A percentile compares a stretch with the other conserved stretches of the same genome.
These are phyloP conservation scores for Adansonia madagascariensis DNA, from an alignment of 441 rosid species.

Conservation along the genomic window DNA sequence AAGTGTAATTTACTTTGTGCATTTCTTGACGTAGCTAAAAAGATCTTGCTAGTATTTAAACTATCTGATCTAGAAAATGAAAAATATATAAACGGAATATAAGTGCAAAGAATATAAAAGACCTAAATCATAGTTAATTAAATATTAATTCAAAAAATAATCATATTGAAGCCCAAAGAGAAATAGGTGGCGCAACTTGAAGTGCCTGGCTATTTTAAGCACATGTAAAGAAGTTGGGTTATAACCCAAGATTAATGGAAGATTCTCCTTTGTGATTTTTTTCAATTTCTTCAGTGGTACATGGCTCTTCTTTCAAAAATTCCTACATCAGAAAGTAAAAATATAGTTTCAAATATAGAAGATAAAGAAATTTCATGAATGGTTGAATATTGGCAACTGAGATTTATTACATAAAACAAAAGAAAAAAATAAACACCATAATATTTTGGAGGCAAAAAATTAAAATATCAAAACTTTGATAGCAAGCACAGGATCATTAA, in stretches of 20 bases:
- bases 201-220: constrained; percentile 72
- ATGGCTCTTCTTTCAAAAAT: constrained; percentile 75
- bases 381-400: background rate
- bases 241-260: constrained; percentile 59
- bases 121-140: background rate
- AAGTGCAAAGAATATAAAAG: background rate
- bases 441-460: constrained; percentile 7
- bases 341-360: background rate
- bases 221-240: constrained; percentile 79
- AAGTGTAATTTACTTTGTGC: background rate
- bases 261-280: constrained; percentile 46
- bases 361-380: background rate
- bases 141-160: background rate
- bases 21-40: background rate
- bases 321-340: constrained; percentile 46
- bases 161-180: background rate
- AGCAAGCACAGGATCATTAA: constrained; percentile 76
- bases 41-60: no score
- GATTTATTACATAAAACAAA: background rate
- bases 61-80: background rate
- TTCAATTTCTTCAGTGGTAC: constrained; percentile 74
- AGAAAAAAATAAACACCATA: background rate
- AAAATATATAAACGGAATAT: background rate
- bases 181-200: constrained; percentile 80
- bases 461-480: constrained; percentile 62